phyloP scores from a whole-genome alignment of 169 alveolate species.

The Theileria equi region DNA sequence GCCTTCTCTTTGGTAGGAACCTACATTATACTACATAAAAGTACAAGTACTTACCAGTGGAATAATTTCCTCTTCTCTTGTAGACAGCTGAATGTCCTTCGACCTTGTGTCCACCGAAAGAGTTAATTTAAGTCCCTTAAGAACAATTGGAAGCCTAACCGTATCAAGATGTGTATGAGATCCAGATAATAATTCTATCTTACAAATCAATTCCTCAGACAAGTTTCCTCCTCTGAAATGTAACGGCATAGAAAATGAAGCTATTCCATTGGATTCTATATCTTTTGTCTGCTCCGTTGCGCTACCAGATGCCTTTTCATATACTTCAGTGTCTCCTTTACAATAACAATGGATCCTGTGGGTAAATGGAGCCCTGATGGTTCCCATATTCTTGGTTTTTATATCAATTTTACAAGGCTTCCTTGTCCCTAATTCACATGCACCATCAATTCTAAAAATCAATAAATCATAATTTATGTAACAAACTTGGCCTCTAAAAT shows the following conservation, averaged over 20 bases:
- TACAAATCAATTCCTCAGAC: constrained; percentile 9
- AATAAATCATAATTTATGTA: neutral
- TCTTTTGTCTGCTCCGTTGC: constrained; percentile 8
- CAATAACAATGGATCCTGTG: constrained; percentile 28
- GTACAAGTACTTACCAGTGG: neutral
- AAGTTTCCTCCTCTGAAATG: neutral
- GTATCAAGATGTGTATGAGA: neutral
- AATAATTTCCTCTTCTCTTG: neutral
- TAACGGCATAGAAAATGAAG: constrained; percentile 8
- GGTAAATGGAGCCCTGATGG: constrained; percentile 12
- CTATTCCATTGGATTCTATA: constrained; percentile 13
- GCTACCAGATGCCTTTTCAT: neutral
- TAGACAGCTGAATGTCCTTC: neutral
- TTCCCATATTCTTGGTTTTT: constrained; percentile 42
- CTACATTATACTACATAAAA: neutral
- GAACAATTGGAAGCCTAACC: neutral
- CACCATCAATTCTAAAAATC: constrained; percentile 7
- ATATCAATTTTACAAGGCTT: constrained; percentile 9
- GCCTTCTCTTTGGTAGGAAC: neutral
- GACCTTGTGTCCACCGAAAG: neutral
- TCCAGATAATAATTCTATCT: constrained; percentile 17
- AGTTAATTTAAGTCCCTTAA: neutral
- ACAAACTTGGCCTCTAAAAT: constrained; percentile 47
- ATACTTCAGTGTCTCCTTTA: neutral
- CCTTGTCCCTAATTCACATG: constrained; percentile 16